These are phyloP conservation scores for Rosa multiflora DNA, from an alignment of 306 rosid genomes.

Conservation along the genomic window DNA sequence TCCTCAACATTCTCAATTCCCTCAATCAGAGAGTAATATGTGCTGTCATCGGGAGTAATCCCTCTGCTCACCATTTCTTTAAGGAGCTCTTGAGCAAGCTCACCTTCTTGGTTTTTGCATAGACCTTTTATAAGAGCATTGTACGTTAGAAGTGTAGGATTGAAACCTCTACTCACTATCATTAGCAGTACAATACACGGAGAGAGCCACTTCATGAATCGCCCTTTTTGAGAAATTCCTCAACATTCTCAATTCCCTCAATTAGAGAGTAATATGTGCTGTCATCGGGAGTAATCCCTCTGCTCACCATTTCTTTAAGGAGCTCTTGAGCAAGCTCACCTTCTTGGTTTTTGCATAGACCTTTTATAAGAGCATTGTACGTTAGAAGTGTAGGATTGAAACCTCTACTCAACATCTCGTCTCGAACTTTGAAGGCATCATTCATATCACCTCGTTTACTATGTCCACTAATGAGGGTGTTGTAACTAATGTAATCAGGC, in stretches of 20 bases:
- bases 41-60: slow-evolving; percentile 72
- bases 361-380: slow-evolving; percentile 83
- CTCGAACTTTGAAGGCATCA: slow-evolving; percentile 70
- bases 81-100: slow-evolving; percentile 80
- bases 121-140: slow-evolving; percentile 80
- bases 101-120: slow-evolving; percentile 66
- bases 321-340: slow-evolving; percentile 79
- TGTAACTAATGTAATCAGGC: slow-evolving; percentile 82
- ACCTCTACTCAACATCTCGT: slow-evolving; percentile 75
- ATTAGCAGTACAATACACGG: slow-evolving; percentile 11
- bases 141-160: slow-evolving; percentile 87
- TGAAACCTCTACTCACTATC: slow-evolving; percentile 52
- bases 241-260: slow-evolving; percentile 51
- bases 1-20: slow-evolving; percentile 44
- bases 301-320: slow-evolving; percentile 71
- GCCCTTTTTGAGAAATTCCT: slow-evolving; percentile 33
- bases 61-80: slow-evolving; percentile 77
- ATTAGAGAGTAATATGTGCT: slow-evolving; percentile 63
- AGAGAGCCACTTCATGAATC: slow-evolving; percentile 31
- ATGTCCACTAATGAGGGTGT: slow-evolving; percentile 80
- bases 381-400: slow-evolving; percentile 86
- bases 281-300: slow-evolving; percentile 77
- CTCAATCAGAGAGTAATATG: slow-evolving; percentile 64
- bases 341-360: slow-evolving; percentile 66
- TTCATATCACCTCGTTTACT: slow-evolving; percentile 72